Base-by-base conservation (phyloP, 805 yeast genomes). In the Scheffersomyces lignosus region DNA sequence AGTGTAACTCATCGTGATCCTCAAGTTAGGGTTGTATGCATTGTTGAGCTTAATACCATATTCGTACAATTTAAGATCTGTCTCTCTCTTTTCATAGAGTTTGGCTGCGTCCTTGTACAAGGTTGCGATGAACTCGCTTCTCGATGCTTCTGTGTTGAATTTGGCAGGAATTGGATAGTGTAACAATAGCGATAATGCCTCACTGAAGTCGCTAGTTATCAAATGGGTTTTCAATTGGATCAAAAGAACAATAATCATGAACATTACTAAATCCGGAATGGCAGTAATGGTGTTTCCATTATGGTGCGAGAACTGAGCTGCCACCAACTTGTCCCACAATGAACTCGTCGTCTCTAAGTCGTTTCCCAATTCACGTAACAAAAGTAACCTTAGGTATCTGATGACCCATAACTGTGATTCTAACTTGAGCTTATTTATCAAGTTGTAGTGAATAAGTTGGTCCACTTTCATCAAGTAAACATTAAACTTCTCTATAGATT, bases 391-490 rank as follows among this genome's bases (percentile, higher is more conserved):
- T 18, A 72, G 64, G 53, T 71, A 77, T 29, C 82, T 49, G n/a
- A 77, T 71, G 17, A 75, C 60, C 81, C 81, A 77, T 29, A 77
- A 61, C 35, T 75, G 75, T 2, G 77, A 65, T 40, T 75, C 81
- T 4, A 75, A 52, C 39, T 64, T 62, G 26, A 74, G 58, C 43
- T 67, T 70, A 33, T 65, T 68, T 12, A 66, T 53, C 27, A 75
- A 49, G 39, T 63, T 63, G 44, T 73, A 71, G 43, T 73, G 75
- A 13, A 75, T 59, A 13, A 69, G 56, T 33, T 67, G 73, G 49
- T 77, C 82, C 3, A 72, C 65, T 41, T 74, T 68, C 64, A 76
- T 75, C 27, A 77, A 52, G 37, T 65, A 61, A 16, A 64, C 52
- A 41, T 76, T 75, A 52, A 77, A 75, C 16, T 57, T 52, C 35